phyloP scores from a whole-genome alignment of 805 yeast genomes.

The Cyberlindnera suaveolens region DNA sequence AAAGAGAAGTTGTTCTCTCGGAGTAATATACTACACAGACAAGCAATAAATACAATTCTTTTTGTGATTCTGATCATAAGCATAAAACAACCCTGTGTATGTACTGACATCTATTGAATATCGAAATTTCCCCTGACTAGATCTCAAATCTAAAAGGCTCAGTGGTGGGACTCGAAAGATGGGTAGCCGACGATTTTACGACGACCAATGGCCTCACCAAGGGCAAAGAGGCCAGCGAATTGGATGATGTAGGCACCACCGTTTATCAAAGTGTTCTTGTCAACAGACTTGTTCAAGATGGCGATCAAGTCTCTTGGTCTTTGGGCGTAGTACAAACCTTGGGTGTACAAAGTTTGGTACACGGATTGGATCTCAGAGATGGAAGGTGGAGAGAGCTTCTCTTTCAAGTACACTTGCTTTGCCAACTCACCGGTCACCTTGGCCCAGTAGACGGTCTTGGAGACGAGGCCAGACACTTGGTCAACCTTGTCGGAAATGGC shows the following conservation, averaged over 20 bases:
- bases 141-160: slow-evolving; percentile 1
- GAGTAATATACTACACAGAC: slow-evolving; percentile 1
- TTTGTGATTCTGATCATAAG: slow-evolving; percentile 2
- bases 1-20: slow-evolving; percentile 4
- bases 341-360: slow-evolving; percentile 48
- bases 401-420: slow-evolving; percentile 73
- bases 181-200: slow-evolving; percentile 90
- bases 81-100: slow-evolving; percentile 3
- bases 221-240: slow-evolving; percentile 82
- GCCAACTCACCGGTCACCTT: slow-evolving; percentile 47
- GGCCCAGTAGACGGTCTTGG: slow-evolving; percentile 73
- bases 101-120: not conserved
- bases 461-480: slow-evolving; percentile 34
- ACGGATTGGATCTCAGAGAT: slow-evolving; percentile 69
- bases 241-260: slow-evolving; percentile 77
- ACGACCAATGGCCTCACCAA: slow-evolving; percentile 96
- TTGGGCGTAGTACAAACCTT: slow-evolving; percentile 36
- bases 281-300: slow-evolving; percentile 35
- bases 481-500: slow-evolving; percentile 28
- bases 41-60: not conserved
- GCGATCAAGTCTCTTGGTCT: slow-evolving; percentile 57
- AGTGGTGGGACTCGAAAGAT: slow-evolving; percentile 37
- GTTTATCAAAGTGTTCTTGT: slow-evolving; percentile 53
- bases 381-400: slow-evolving; percentile 90
- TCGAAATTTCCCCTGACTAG: not conserved